Base-by-base conservation (phyloP, 495 filamentous ascomycete genomes). In the Schizothecium vesticola region DNA sequence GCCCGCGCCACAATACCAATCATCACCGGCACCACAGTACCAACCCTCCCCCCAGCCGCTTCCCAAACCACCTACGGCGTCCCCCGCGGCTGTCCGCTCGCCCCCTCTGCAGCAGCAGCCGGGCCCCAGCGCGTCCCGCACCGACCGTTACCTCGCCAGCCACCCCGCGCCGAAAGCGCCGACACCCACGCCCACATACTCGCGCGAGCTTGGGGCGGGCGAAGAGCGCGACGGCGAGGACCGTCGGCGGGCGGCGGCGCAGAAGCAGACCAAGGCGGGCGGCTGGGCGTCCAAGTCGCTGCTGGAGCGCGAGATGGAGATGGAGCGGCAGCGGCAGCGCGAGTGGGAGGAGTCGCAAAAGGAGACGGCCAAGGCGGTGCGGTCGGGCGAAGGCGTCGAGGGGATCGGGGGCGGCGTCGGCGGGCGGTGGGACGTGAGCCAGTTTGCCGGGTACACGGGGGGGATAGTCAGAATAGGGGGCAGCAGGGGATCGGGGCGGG, bases 261-360 rank as follows among this genome's bases (percentile, higher is more conserved):
- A 92, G 71, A 76, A 82, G 61, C 88, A 91, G 78, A 92, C 90
- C 59, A 88, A 88, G 69, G 88, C 91, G 3, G 89, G 86, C 61
- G 90, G 89, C 0, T 92, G 90, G 89, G 90, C 90, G 1, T 85
- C 85, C 64, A 94, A 92, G 78, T 92, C 91, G 3, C 84, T 99
- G 7, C 84, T 98, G 1, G 93, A 97, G 79, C 88, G 93, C 23
- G 95, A 99, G 76, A 97, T 97, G 92, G 95, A 99, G 78, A 86
- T 91, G 70, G 95, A 99, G 79, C 86, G 96, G 12, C 91, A 96
- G 76, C 85, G 94, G 55, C 95, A 99, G 80, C 84, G 86, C 63
- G 95, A 99, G 72, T 99, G 95, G 95, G 95, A 98, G 73, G 91
- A 94, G 65, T 85, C 86, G n/a, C 95, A 97, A 79, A 86, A 89